Base-by-base conservation (phyloP, 345 rosid species). In the Melastoma malabathricum region DNA sequence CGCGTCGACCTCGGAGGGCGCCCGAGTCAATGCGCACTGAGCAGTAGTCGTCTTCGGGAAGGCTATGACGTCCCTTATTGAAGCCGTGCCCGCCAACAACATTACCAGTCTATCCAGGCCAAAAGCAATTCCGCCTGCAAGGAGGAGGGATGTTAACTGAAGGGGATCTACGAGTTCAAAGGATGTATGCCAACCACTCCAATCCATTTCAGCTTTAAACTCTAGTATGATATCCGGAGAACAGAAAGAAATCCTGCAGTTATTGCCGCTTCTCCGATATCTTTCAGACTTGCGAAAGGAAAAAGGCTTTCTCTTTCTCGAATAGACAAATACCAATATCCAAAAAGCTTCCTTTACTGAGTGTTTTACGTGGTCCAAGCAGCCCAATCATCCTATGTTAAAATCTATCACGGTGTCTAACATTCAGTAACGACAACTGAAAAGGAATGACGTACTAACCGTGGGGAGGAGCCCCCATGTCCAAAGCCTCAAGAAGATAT, bases 381-480 rank as follows among this genome's bases (percentile, higher is more conserved):
- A 22, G 25, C 25, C 25, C 25, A 1, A 22, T 22, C 25, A 22
- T 22, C 4, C 2, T 22, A 22, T 22, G 25, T 22, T 4, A 22
- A 22, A 22, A 34, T 5, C 41, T 34, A 34, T 9, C 0, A 12
- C 9, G 1, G 12, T 34, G 41, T 17, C 10, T 44, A 6, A 10
- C 41, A 12, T 8, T 34, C 41, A 34, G 10, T 34, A 7, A 34
- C 12, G 12, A 38, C 22, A 15, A 8, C 4, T n/a, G 18, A 51
- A 52, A 25, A 22, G n/a, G 39, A 55, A 47, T 23, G 27, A 50
- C 2, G 41, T 12, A 34, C 54, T 55, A 75, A 86, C 98, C 98
- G 62, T 86, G 96, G 34, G 98, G 98, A 51, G 98, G 98, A 60
- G 98, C 98, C 61, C 98, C 98, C 81, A 87, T 87, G 65, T 92